Evolutionary conservation across 2,329 filamentous ascomycete genomes (phyloP).

Genomic region (Daldinia sp.): DNA sequence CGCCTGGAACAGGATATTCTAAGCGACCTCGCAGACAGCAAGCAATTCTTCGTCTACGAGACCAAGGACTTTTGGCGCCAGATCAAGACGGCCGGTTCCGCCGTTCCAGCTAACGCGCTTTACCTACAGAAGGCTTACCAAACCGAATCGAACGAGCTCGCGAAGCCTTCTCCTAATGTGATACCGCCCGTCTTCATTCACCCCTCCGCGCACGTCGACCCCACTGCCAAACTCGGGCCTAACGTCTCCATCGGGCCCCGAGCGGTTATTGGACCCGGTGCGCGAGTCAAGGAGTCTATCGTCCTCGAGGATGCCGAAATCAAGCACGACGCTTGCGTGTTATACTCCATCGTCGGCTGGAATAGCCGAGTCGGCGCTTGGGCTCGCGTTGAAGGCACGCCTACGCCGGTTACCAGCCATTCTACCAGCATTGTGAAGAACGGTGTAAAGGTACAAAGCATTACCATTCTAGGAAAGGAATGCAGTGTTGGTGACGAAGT

Average conservation of each 20-base stretch:
- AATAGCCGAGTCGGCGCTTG: constrained; percentile 95
- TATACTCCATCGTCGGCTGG: constrained; percentile 98
- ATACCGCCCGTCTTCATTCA: constrained; percentile 95
- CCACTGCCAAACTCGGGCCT: constrained; percentile 93
- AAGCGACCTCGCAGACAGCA: constrained; percentile 93
- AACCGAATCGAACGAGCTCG: constrained; percentile 80
- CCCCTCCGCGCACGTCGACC: constrained; percentile 87
- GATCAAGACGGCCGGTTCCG: constrained; percentile 98
- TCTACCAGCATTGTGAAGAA: constrained; percentile 96
- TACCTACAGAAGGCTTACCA: constrained; percentile 96
- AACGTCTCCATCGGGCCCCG: constrained; percentile 97
- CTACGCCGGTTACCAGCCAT: constrained; percentile 86
- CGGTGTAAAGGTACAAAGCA: constrained; percentile 97
- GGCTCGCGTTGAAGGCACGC: constrained; percentile 96
- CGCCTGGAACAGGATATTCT: constrained; percentile 97
- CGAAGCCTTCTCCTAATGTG: constrained; percentile 84
- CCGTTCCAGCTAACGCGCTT: constrained; percentile 93
- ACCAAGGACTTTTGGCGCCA: constrained; percentile 99
- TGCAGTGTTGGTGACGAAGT: constrained; percentile 94
- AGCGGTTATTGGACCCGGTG: constrained; percentile 83
- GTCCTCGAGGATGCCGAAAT: constrained; percentile 95
- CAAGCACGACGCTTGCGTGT: constrained; percentile 93
- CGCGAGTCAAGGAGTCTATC: constrained; percentile 93
- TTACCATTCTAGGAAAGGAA: constrained; percentile 97
- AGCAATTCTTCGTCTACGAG: constrained; percentile 98